Percentiles rank a stretch among this genome's conserved stretches.
phyloP scores from a whole-genome alignment of 257 asterid genomes.

The Solanum bulbocastanum region DNA sequence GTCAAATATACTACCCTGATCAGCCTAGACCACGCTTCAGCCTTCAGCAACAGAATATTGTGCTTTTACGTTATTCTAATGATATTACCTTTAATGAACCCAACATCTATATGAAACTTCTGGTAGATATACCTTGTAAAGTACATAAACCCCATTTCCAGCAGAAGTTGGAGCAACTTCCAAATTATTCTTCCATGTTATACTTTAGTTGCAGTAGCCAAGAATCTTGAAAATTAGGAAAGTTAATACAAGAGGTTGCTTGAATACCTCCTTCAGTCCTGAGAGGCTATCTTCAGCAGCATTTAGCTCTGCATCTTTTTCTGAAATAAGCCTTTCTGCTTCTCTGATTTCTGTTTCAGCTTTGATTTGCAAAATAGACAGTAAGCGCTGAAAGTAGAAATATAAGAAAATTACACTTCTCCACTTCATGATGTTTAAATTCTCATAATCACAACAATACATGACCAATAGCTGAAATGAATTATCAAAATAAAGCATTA shows the following conservation, averaged over 20 bases:
- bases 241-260: background rate
- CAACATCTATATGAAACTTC: background rate
- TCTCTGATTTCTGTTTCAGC: constrained; percentile 60
- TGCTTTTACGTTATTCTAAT: background rate
- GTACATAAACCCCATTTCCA: background rate
- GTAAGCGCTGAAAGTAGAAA: constrained; percentile 43
- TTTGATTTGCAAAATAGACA: constrained; percentile 55
- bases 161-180: background rate
- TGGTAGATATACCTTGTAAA: background rate
- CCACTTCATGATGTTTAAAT: background rate
- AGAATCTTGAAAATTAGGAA: background rate
- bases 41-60: background rate
- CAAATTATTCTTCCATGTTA: background rate
- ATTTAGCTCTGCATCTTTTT: constrained; percentile 59
- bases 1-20: background rate
- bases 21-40: background rate
- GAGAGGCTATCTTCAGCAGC: constrained; percentile 65
- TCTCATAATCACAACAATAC: background rate
- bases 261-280: constrained; percentile 67
- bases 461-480: background rate
- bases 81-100: background rate
- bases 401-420: constrained; percentile 6
- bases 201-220: background rate
- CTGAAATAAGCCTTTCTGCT: constrained; percentile 50
- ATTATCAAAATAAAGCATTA: background rate